Evolutionary conservation across 2,329 filamentous ascomycete genomes (phyloP).

Genomic region (Venturia nashicola): DNA sequence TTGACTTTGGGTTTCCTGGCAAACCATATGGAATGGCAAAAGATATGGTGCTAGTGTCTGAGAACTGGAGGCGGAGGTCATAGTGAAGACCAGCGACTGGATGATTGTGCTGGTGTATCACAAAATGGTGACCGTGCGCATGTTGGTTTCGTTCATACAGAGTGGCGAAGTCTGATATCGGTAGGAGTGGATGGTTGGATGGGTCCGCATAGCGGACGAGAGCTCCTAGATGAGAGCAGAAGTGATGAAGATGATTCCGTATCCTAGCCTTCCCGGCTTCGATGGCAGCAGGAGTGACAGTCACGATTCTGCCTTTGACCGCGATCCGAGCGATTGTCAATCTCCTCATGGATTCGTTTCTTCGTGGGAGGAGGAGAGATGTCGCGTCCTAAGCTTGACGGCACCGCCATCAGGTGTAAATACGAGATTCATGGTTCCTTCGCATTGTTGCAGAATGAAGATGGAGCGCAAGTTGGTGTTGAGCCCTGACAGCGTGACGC

Average conservation of each 20-base stretch:
- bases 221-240: conserved; percentile 29
- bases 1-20: too few species aligned
- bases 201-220: conserved; percentile 14
- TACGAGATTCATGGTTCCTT: background rate
- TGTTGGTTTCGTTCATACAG: conserved; percentile 38
- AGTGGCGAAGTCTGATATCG: conserved; percentile 29
- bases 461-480: too few species aligned
- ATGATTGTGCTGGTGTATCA: conserved; percentile 64
- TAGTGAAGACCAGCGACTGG: conserved; percentile 57
- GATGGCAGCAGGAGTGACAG: conserved; percentile 17
- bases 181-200: conserved; percentile 20
- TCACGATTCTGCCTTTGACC: background rate
- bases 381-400: conserved; percentile 1
- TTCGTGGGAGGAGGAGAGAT: conserved; percentile 4
- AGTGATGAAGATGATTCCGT: conserved; percentile 36
- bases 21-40: too few species aligned
- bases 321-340: background rate
- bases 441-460: too few species aligned
- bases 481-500: too few species aligned
- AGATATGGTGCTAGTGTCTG: too few species aligned
- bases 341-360: background rate
- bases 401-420: background rate
- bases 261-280: conserved; percentile 39
- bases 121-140: conserved; percentile 39
- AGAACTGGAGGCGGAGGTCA: too few species aligned